These are phyloP conservation scores for Fusarium sterilihyphosum DNA, from an alignment of 2,329 filamentous ascomycete genomes.

Conservation along the genomic window DNA sequence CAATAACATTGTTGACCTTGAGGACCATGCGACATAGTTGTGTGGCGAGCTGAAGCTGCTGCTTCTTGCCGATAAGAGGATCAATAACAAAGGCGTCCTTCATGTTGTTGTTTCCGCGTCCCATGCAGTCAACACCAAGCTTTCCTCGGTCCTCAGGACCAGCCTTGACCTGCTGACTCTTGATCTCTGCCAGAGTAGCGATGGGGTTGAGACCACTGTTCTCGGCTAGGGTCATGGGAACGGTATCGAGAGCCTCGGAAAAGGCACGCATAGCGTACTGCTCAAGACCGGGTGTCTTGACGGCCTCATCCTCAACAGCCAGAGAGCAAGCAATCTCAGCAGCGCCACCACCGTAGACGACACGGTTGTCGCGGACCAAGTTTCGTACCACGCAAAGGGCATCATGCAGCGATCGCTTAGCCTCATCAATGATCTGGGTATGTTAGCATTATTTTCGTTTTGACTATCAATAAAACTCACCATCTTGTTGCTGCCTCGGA, in stretches of 20 bases:
- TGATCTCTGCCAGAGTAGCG: constrained; percentile 92
- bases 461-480: constrained; percentile 57
- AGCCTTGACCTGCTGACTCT: constrained; percentile 94
- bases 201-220: constrained; percentile 97
- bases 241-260: constrained; percentile 88
- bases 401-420: constrained; percentile 96
- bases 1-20: constrained; percentile 97
- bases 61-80: constrained; percentile 96
- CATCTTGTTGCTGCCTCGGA: constrained; percentile 99
- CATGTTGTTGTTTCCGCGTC: constrained; percentile 95
- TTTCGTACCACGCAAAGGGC: constrained; percentile 98
- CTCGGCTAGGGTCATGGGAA: constrained; percentile 96
- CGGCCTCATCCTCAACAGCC: constrained; percentile 93
- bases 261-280: constrained; percentile 99
- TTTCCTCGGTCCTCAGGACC: constrained; percentile 60
- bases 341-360: constrained; percentile 96
- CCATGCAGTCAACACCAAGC: constrained; percentile 98
- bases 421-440: constrained; percentile 93
- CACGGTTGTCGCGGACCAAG: constrained; percentile 92
- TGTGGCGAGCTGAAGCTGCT: constrained; percentile 94
- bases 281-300: constrained; percentile 95
- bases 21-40: constrained; percentile 98
- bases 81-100: constrained; percentile 98
- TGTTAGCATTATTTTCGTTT: constrained; percentile 30
- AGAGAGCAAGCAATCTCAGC: constrained; percentile 97